Evolutionary conservation across 176 grass and related monocot species (phyloP).

Genomic region (Guadua angustifolia): DNA sequence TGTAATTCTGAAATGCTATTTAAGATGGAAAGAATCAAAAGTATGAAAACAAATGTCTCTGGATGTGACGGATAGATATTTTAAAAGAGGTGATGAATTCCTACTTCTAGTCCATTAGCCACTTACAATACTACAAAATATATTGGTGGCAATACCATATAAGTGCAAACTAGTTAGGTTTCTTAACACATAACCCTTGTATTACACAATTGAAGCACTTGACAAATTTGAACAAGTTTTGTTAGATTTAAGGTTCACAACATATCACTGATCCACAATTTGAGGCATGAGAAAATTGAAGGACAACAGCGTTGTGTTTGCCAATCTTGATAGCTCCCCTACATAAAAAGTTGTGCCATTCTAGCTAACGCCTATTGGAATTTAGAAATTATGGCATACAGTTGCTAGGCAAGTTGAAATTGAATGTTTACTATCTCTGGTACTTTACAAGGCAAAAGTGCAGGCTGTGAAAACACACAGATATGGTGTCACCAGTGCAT

Average conservation of each 20-base stretch:
- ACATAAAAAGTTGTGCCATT: slow-evolving; percentile 9
- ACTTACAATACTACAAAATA: neutral
- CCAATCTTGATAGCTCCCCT: neutral
- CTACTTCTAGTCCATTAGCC: neutral
- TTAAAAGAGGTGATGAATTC: slow-evolving; percentile 7
- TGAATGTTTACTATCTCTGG: neutral
- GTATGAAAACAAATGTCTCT: slow-evolving; percentile 7
- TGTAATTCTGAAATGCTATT: slow-evolving; percentile 1
- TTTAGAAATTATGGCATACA: slow-evolving; percentile 1
- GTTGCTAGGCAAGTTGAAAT: slow-evolving; percentile 4
- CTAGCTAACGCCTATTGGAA: neutral
- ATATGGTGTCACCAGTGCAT: neutral
- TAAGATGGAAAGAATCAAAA: slow-evolving; percentile 16
- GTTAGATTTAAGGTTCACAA: neutral
- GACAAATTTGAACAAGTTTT: slow-evolving; percentile 5
- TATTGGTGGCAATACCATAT: neutral
- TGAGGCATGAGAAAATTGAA: neutral
- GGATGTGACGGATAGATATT: neutral
- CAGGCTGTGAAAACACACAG: slow-evolving; percentile 10
- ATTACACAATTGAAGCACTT: slow-evolving; percentile 8
- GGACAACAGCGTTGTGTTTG: neutral
- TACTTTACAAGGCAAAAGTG: slow-evolving; percentile 20
- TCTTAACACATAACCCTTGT: neutral
- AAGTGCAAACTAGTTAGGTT: slow-evolving; percentile 6
- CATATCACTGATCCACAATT: neutral